A percentile compares a stretch with the other conserved stretches of the same genome.
Conservation (phyloP, 169 alveolate genomes). For the Plasmodium cynomolgi region DNA sequence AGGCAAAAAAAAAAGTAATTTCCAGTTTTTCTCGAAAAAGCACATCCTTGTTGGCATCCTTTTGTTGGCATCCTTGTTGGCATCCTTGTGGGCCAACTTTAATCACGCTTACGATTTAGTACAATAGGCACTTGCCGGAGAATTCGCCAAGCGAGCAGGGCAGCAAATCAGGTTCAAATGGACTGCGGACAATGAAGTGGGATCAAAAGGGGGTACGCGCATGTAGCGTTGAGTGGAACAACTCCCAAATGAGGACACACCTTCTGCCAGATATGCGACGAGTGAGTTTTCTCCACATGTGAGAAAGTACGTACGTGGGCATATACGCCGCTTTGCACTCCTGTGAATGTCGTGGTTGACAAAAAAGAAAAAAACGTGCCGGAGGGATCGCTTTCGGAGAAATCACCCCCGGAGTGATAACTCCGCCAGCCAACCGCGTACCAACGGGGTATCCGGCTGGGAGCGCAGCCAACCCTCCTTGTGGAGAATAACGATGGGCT, state of each 20-base stretch:
- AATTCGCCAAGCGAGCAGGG: background rate
- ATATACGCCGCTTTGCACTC: background rate
- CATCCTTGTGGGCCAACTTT: background rate
- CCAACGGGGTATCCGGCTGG: background rate
- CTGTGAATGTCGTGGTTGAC: no score
- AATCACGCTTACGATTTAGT: background rate
- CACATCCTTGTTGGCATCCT: background rate
- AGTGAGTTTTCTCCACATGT: background rate
- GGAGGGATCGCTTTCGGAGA: no score
- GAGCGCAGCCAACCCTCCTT: background rate
- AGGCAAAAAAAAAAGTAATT: background rate
- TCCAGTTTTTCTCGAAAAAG: background rate
- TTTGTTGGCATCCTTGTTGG: background rate
- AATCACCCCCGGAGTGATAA: no score
- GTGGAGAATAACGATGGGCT: conserved; percentile 52
- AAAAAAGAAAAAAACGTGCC: no score
- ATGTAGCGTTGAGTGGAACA: background rate
- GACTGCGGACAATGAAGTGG: background rate
- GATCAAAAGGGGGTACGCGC: background rate
- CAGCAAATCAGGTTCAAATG: background rate
- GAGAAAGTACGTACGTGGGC: background rate
- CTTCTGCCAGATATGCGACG: background rate
- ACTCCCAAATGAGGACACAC: background rate
- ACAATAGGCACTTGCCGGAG: background rate
- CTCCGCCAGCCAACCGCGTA: background rate